Evolutionary conservation across 805 yeast species (phyloP), one percentile per base, ranked within the genome.

Genomic region (Ogataea glucozyma): DNA sequence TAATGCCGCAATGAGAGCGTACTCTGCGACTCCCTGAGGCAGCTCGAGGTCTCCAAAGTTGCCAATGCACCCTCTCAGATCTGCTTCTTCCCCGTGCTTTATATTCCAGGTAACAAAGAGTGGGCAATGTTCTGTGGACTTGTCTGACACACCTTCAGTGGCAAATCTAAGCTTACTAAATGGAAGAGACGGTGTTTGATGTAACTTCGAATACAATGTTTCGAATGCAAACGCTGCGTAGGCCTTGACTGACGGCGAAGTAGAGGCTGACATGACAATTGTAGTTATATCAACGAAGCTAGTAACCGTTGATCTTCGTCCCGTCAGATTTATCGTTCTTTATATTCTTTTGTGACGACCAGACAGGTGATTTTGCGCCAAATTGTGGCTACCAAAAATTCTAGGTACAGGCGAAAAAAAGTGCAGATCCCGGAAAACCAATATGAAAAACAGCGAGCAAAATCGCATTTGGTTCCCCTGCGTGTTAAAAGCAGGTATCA

Each of bases 11-110:
- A 73, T 65, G 13, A 83, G 40, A 0, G 96, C 72, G 57, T 82
- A 91, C 27, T 72, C 70, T 17, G 67, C 60, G 3, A 89, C 72
- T 0, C 93, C 96, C 1, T 57, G 38, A 13, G 73, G 80, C 2
- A 86, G 52, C 0, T 74, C 70, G 43, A 75, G 61, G 12, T 75
- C 65, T 14, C 72, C 67, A 60, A 93, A 93, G 0, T 96, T 90
- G 1, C 99, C 99, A 41, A 91, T 93, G 58, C 99, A 91, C 0
- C 99, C 99, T 31, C 98, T 70, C 36, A 91, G 67, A 11, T 68
- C 65, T 19, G 64, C 58, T 1, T 62, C 56, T 8, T 46, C 44
- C 39, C 61, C 39, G 53, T 49, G 49, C 44, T 14, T 54, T 52
- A 43, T 72, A 53, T 80, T 82, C 96, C 97, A 93, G 0, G 98